Percentiles rank a stretch among this genome's conserved stretches.
Evolutionary conservation across 768 basidiomycete genomes (phyloP).

Genomic region (Lepiota venenata): DNA sequence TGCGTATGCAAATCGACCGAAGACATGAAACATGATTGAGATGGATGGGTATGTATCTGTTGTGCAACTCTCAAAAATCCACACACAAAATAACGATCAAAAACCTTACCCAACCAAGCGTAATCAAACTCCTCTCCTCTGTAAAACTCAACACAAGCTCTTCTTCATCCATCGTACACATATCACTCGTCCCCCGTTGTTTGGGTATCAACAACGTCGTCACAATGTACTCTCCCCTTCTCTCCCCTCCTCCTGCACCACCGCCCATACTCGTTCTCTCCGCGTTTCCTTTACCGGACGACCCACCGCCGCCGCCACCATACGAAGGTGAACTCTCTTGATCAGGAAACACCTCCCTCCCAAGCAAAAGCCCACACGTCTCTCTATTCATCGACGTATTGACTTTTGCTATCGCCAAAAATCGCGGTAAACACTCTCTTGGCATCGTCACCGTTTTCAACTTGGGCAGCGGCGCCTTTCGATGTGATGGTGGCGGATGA

Average conservation of each 20-base stretch:
- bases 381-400: conserved; percentile 81
- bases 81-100: background rate
- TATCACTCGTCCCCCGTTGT: conserved; percentile 85
- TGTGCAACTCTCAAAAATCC: background rate
- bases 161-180: conserved; percentile 91
- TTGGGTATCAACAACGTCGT: conserved; percentile 84
- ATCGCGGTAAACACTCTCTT: conserved; percentile 66
- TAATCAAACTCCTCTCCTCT: conserved; percentile 75
- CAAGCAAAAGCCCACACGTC: conserved; percentile 84
- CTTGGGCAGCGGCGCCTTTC: conserved; percentile 19
- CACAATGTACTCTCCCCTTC: conserved; percentile 62
- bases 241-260: background rate
- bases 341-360: conserved; percentile 34
- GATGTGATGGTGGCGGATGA: conserved; percentile 11
- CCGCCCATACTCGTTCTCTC: too few species aligned
- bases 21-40: conserved; percentile 94
- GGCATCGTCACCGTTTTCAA: conserved; percentile 70
- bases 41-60: conserved; percentile 91
- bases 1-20: conserved; percentile 93
- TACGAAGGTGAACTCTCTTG: background rate
- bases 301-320: too few species aligned
- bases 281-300: background rate
- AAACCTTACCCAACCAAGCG: conserved; percentile 82
- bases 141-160: conserved; percentile 85
- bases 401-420: conserved; percentile 70